Evolutionary conservation across 2,329 filamentous ascomycete genomes (phyloP), one percentile per base, ranked within the genome.

Genomic region (Penicillium frequentans): DNA sequence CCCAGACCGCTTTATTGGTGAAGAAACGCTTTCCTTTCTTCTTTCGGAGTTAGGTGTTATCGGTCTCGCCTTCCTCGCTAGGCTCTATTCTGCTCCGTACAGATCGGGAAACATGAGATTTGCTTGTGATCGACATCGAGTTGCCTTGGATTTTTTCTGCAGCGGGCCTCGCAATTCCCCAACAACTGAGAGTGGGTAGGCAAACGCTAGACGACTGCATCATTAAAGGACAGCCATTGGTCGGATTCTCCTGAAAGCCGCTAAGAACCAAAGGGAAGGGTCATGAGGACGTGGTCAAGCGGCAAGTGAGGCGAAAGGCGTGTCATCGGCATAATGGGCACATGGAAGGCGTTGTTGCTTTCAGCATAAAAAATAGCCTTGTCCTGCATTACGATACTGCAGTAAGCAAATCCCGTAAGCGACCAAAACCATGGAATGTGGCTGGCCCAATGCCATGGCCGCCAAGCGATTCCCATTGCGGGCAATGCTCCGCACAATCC

Each of bases 401-500:
- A 58, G 55, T 49, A 43, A 29, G 49, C 46, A 47, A 48, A 52
- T 39, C 46, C 57, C 57, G 56, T 56, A 59, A 50, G 49, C 46
- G 59, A 58, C 45, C 50, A 49, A 35, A 44, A 31, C 31, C 26
- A 42, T 51, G 60, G 57, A 47, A 48, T 58, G 57, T 64, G 55
- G 61, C 47, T 54, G 52, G 51, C 48, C 45, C 16, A 31, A 23
- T 24, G 35, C 43, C 45, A 51, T 49, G 44, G 33, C 55, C 50
- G 58, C 51, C n/a, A 56, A 49, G 52, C 23, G 39, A 60, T 55
- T 58, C 56, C 59, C 52, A 44, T 62, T 65, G 57, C 49, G 55
- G 61, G 43, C 54, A 60, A 39, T 60, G 43, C 55, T 63, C 63
- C 59, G 59, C 55, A 58, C 29, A 52, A 37, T 26, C 37, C 39